Percentiles rank a stretch among this genome's conserved stretches.
Evolutionary conservation across 1,284 basidiomycete species (phyloP).

Genomic region (Puccinia horiana): DNA sequence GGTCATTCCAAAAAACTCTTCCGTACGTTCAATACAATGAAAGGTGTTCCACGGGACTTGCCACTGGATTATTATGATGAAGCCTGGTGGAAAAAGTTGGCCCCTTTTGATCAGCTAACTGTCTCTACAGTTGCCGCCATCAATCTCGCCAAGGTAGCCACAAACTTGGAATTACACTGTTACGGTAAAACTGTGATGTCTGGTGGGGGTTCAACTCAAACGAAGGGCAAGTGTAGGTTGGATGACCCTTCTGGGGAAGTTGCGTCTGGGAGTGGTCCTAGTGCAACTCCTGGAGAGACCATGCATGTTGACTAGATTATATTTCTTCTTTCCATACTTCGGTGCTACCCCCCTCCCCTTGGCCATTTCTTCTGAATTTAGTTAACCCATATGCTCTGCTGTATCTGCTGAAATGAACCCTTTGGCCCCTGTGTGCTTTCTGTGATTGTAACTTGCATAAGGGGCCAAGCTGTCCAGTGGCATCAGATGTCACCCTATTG

Average conservation of each 20-base stretch:
- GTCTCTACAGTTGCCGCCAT: background rate
- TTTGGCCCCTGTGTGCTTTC: background rate
- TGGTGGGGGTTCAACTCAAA: background rate
- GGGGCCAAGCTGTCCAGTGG: background rate
- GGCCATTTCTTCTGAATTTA: background rate
- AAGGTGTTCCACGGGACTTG: background rate
- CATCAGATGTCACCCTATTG: background rate
- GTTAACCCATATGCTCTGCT: background rate
- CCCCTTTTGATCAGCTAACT: background rate
- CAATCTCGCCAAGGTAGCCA: background rate
- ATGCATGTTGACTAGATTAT: conserved; percentile 10
- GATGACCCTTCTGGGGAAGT: background rate
- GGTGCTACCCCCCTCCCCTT: background rate
- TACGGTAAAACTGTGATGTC: background rate
- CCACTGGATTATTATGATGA: conserved; percentile 3
- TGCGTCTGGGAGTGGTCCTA: background rate
- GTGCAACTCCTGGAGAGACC: background rate
- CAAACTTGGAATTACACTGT: background rate
- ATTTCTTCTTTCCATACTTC: background rate
- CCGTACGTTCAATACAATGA: background rate
- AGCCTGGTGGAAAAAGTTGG: background rate
- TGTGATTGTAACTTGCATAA: background rate
- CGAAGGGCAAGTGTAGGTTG: background rate
- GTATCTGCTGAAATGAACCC: background rate
- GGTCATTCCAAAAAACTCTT: background rate